A percentile compares a stretch with the other conserved stretches of the same genome.
Conservation (phyloP, 225 moss, liverwort and hornwort species). For the Ulota crispa region DNA sequence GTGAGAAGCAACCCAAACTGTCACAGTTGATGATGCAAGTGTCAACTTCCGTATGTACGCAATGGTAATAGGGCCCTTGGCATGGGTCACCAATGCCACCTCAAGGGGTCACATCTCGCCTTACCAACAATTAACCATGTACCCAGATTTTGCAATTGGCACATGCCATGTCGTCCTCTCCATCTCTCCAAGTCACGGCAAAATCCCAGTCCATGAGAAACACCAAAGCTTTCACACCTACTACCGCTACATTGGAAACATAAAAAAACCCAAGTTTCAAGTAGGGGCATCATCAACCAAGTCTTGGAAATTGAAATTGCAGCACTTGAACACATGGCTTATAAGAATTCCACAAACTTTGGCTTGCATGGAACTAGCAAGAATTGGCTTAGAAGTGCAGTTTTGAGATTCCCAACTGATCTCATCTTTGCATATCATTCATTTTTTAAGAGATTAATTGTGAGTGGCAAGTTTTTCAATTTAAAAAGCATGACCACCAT, state of each 20-base stretch:
- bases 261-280: neutral
- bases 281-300: too few relatives aligned
- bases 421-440: neutral
- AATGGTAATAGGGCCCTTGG: neutral
- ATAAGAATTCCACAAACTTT: neutral
- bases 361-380: neutral
- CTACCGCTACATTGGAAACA: neutral
- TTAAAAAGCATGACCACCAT: too few relatives aligned
- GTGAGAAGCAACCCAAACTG: neutral
- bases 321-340: neutral
- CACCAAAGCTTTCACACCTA: neutral
- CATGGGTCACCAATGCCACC: neutral
- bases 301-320: neutral
- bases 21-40: neutral
- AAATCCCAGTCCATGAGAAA: neutral
- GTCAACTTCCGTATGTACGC: slow-evolving; percentile 13
- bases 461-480: neutral
- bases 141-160: neutral
- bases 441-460: too few relatives aligned
- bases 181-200: neutral
- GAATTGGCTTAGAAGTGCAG: neutral
- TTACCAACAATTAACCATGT: neutral
- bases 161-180: slow-evolving; percentile 17
- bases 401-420: neutral
- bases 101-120: neutral